Base-by-base conservation (phyloP, 1,139 yeast species). In the Arxiozyma slooffiae region DNA sequence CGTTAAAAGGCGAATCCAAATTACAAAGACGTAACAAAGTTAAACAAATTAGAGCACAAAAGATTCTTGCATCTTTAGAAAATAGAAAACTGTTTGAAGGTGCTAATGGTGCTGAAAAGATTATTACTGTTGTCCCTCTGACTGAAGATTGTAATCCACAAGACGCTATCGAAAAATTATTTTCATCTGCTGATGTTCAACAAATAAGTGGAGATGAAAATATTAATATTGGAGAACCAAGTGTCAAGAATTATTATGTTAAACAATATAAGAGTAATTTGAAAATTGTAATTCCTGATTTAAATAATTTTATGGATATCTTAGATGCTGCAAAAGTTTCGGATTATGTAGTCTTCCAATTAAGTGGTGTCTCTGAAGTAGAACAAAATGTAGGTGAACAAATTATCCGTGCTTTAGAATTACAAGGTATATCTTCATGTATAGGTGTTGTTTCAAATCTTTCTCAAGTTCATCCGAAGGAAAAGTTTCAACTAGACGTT, bases 391-490 rank as follows among this genome's bases (percentile, higher is more conserved):
- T 80, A 60, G 98, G 98, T 44, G 98, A 92, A 68, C 88, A 86
- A 59, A 80, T 90, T 41, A 75, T 94, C 55, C 80, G 97, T 67
- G 85, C 96, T 2, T 77, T 90, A 44, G 89, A 87, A 61, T 79
- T 92, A 20, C 98, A 94, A 71, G 98, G 98, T 73, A 83, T 92
- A 26, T 84, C 96, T 0, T 80, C 88, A 9, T 82, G 81, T 1
- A 72, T 85, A 53, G 94, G 96, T 24, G 87, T 89, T 7, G 79
- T 92, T 37, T 81, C 92, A n/a, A 86, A 88, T 60, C 67, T 88
- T 41, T 69, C 81, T 2, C 57, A 63, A 7, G 77, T 81, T 0
- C 84, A 82, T 57, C 85, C 85, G 30, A 85, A 84, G 67, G 80
- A 77, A 60, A 88, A 88, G 63, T 78, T 84, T 58, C 97, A 87